Evolutionary conservation across 805 yeast species (phyloP).

Genomic region (Spathaspora arborariae): DNA sequence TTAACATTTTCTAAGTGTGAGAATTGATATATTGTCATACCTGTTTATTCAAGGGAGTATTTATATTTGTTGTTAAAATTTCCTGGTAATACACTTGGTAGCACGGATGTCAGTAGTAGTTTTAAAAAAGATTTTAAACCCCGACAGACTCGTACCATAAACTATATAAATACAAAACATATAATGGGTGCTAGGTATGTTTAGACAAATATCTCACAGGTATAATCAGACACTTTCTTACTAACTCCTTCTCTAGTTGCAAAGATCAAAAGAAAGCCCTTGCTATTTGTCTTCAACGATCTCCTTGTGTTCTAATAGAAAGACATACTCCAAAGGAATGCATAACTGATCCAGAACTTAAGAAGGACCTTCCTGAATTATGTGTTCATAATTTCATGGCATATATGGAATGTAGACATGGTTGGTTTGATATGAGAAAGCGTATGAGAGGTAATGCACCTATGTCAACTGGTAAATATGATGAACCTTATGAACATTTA

Average conservation of each 20-base stretch:
- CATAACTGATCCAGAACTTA: constrained; percentile 72
- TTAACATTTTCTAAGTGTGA: too few relatives aligned
- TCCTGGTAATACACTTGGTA: background rate
- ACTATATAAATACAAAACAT: background rate
- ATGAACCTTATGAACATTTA: constrained; percentile 77
- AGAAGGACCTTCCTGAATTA: constrained; percentile 76
- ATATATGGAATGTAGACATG: constrained; percentile 86
- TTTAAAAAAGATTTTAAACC: too few relatives aligned
- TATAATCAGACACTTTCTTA: background rate
- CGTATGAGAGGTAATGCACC: constrained; percentile 94
- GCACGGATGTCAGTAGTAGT: too few relatives aligned
- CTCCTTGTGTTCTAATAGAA: constrained; percentile 92
- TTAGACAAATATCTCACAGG: background rate
- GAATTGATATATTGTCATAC: too few relatives aligned
- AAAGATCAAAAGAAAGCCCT: constrained; percentile 93
- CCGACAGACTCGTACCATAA: background rate
- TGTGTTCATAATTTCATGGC: constrained; percentile 83
- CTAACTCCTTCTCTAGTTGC: constrained; percentile 54
- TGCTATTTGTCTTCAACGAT: constrained; percentile 91
- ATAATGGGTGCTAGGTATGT: constrained; percentile 55
- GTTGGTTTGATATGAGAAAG: constrained; percentile 87
- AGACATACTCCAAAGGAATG: constrained; percentile 89
- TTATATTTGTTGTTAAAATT: too few relatives aligned
- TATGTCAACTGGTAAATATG: constrained; percentile 86
- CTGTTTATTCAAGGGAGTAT: too few relatives aligned